Evolutionary conservation across 345 rosid species (phyloP).

Genomic region (Erodium maritimum): DNA sequence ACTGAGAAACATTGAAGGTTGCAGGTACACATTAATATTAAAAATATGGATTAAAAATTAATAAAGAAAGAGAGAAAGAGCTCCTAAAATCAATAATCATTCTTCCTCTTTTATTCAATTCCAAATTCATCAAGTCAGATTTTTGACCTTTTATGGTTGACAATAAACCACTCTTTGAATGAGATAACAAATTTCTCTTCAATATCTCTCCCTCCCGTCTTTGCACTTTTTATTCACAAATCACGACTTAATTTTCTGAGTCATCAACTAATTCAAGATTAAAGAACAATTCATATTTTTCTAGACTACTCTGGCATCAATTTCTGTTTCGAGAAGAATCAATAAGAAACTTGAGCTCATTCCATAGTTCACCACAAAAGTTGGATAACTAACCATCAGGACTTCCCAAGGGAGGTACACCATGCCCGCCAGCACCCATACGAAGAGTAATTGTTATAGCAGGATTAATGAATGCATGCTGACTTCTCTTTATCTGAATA

Average conservation of each 20-base stretch:
- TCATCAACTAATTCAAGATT: no score
- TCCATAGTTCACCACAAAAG: background rate
- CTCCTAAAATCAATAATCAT: background rate
- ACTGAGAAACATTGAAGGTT: background rate
- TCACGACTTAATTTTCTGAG: no score
- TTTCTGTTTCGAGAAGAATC: background rate
- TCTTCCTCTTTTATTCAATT: background rate
- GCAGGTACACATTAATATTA: background rate
- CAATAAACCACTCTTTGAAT: no score
- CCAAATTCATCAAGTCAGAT: no score
- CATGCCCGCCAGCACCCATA: constrained; percentile 99
- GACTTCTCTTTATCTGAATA: constrained; percentile 81
- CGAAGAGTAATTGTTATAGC: constrained; percentile 84
- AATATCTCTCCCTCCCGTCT: no score
- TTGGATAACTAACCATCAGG: constrained; percentile 64
- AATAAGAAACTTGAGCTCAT: background rate
- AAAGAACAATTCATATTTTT: no score
- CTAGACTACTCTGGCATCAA: no score
- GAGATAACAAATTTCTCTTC: no score
- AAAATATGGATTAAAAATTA: no score
- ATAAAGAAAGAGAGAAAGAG: no score
- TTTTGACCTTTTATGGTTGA: no score
- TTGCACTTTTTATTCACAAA: no score
- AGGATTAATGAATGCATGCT: constrained; percentile 96
- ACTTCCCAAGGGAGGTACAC: constrained; percentile 98